These are phyloP conservation scores for Agrocybe pediades DNA, from an alignment of 768 basidiomycete genomes.

Conservation along the genomic window DNA sequence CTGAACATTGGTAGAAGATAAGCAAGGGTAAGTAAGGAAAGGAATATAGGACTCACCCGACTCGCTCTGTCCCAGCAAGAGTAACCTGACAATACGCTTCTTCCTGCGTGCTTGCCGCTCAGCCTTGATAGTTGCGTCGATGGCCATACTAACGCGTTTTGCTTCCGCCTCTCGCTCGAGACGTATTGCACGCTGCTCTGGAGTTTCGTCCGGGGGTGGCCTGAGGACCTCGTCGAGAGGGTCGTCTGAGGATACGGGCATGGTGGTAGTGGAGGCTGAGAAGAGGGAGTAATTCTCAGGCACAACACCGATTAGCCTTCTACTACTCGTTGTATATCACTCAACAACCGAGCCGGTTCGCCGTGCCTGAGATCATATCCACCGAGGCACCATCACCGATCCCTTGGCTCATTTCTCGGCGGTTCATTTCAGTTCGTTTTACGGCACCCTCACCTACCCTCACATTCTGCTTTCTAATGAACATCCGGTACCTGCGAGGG, in stretches of 20 bases:
- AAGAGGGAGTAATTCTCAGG: slow-evolving; percentile 23
- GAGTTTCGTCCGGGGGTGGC: slow-evolving; percentile 70
- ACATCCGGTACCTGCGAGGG: no score
- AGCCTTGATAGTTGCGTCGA: slow-evolving; percentile 73
- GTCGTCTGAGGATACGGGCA: slow-evolving; percentile 49
- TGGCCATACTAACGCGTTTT: slow-evolving; percentile 60
- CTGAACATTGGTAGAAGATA: slow-evolving; percentile 32
- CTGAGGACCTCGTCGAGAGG: slow-evolving; percentile 66
- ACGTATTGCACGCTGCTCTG: slow-evolving; percentile 54
- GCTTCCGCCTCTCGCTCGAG: slow-evolving; percentile 69
- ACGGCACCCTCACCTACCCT: no score
- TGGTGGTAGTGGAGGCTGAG: slow-evolving; percentile 22
- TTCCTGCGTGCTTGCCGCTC: slow-evolving; percentile 66
- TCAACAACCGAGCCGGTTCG: slow-evolving; percentile 17
- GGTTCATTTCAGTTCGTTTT: background rate
- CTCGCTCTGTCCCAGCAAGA: slow-evolving; percentile 83
- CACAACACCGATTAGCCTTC: slow-evolving; percentile 23
- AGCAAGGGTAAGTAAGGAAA: background rate
- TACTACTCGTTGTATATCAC: slow-evolving; percentile 19
- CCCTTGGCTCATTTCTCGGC: slow-evolving; percentile 1
- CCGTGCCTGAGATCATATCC: slow-evolving; percentile 24
- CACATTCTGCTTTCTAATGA: no score
- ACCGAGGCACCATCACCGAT: slow-evolving; percentile 29
- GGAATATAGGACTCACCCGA: slow-evolving; percentile 51
- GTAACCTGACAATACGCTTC: slow-evolving; percentile 68